Evolutionary conservation across 805 yeast species (phyloP), one percentile per base, ranked within the genome.

Genomic region (Saturnispora bothae): DNA sequence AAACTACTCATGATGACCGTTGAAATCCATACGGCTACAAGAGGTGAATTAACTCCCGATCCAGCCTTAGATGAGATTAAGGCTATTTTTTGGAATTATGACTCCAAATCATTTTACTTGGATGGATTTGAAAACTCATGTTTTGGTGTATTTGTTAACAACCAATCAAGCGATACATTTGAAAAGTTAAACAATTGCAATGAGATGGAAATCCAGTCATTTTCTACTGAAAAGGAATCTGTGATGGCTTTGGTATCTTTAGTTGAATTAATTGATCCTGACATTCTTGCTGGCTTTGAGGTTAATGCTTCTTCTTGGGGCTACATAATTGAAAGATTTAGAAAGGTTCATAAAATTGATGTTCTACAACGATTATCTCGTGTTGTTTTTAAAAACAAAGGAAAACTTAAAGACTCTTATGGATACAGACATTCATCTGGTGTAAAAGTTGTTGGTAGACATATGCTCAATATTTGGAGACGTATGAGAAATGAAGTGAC

Each of bases 221-320:
- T 71, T 43, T 59, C 57, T 0, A 52, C 60, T n/a, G 97, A 89
- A 49, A 42, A 56, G 2, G 74, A 68, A 5, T 63, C 83, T 73
- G 53, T 86, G 2, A 60, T 66, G 7, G 66, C 66, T 5, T 59
- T 89, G 7, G 59, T 76, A 0, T 64, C 68, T 1, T 45, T 80
- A 13, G 76, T 83, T 0, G 68, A 75, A 15, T 47, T 63, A 2
- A 65, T 75, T 36, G 97, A 92, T 52, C 96, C 97, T 0, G 98
- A 92, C 54, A 73, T 92, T 22, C 51, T 92, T 5, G 68, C 83
- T 0, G 97, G 96, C 0, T 92, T 71, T 54, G 98, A 92, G 50
- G 68, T 84, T 5, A 82, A 84, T 45, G 61, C 77, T 1, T 49
- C 71, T 0, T 83, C 96, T 0, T 89, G 97, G 97, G 97, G 98